Evolutionary conservation across 2,329 filamentous ascomycete genomes (phyloP).

Genomic region (Xylariaceae sp.): DNA sequence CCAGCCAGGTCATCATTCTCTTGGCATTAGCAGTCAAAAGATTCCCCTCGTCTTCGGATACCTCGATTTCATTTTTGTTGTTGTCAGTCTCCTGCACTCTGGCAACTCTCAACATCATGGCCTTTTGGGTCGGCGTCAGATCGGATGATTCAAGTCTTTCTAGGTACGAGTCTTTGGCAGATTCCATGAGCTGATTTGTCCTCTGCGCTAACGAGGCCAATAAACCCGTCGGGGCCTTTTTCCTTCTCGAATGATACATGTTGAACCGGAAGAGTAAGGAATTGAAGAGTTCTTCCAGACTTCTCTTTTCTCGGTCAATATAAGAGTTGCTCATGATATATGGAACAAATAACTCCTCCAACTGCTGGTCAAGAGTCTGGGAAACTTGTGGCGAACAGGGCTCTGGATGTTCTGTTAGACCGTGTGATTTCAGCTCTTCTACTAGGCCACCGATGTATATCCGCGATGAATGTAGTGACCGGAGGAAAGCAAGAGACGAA

Average conservation of each 20-base stretch:
- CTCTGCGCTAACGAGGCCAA: conserved; percentile 89
- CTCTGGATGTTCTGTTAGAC: conserved; percentile 91
- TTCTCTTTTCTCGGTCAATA: conserved; percentile 63
- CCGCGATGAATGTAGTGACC: conserved; percentile 83
- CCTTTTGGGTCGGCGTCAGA: conserved; percentile 78
- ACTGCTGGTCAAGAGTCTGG: conserved; percentile 64
- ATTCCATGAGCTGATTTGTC: conserved; percentile 79
- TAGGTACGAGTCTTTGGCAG: conserved; percentile 86
- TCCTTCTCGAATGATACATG: conserved; percentile 82
- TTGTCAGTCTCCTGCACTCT: conserved; percentile 71
- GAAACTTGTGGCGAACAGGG: conserved; percentile 81
- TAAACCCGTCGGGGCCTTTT: conserved; percentile 85
- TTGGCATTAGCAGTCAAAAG: conserved; percentile 85
- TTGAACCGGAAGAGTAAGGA: conserved; percentile 95
- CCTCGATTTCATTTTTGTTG: conserved; percentile 80
- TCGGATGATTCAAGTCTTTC: conserved; percentile 85
- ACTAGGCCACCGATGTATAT: conserved; percentile 82
- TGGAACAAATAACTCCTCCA: conserved; percentile 72
- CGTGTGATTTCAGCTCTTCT: conserved; percentile 90
- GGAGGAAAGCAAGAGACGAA: conserved; percentile 84
- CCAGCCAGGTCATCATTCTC: conserved; percentile 95
- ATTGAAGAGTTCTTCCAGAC: conserved; percentile 75
- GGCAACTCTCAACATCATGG: conserved; percentile 83
- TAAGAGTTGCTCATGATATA: conserved; percentile 65
- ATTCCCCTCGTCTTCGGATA: conserved; percentile 81